These are phyloP conservation scores for Verticillium tricorpus DNA, from an alignment of 2,329 filamentous ascomycete genomes.

Conservation along the genomic window DNA sequence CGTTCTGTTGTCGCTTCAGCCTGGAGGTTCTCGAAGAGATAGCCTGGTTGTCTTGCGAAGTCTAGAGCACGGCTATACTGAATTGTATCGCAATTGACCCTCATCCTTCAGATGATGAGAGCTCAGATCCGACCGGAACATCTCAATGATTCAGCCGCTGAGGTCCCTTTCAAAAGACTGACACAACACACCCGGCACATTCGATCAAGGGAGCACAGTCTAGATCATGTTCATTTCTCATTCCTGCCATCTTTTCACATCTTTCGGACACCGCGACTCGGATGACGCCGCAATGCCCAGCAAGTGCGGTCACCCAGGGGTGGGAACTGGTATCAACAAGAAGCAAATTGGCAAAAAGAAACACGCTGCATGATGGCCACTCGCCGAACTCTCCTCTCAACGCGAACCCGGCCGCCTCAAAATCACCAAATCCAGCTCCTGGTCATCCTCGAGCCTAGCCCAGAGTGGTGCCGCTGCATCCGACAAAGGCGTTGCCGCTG, in stretches of 20 bases:
- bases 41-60: too few species aligned
- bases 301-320: not conserved
- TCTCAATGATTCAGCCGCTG: too few species aligned
- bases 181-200: too few species aligned
- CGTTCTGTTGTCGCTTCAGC: too few species aligned
- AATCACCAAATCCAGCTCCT: not conserved
- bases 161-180: too few species aligned
- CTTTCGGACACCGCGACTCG: not conserved
- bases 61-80: too few species aligned
- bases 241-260: not conserved
- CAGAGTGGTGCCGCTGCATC: slow-evolving; percentile 33
- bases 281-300: not conserved
- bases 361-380: not conserved
- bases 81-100: too few species aligned
- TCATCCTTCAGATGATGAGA: too few species aligned
- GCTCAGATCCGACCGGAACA: too few species aligned
- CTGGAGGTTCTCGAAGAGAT: too few species aligned
- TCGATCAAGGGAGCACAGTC: not conserved
- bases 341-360: not conserved
- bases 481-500: slow-evolving; percentile 63
- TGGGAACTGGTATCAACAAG: not conserved
- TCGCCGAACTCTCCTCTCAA: not conserved
- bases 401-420: not conserved
- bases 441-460: not conserved
- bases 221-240: not conserved